Evolutionary conservation across 2,329 filamentous ascomycete genomes (phyloP).

Genomic region (Ophiostoma pallidulum): DNA sequence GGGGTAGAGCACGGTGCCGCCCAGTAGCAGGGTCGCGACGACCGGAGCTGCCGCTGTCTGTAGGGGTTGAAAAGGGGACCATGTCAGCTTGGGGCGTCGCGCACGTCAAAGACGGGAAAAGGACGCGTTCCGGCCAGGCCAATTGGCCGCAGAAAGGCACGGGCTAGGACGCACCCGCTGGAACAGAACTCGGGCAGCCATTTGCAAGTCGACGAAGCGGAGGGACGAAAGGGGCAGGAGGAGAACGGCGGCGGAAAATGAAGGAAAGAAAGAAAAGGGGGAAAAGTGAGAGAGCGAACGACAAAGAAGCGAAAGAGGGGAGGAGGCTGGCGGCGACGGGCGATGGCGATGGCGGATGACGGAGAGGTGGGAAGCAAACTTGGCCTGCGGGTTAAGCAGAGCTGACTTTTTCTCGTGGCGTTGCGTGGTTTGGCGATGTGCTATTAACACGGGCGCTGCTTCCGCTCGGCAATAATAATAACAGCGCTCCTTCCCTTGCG

Average conservation of each 20-base stretch:
- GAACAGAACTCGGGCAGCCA: constrained; percentile 52
- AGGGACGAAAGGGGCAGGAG: no score
- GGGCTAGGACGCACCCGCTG: constrained; percentile 36
- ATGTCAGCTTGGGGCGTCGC: not conserved
- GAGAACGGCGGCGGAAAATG: not conserved
- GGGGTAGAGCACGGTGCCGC: constrained; percentile 38
- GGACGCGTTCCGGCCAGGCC: not conserved
- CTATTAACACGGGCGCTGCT: not conserved
- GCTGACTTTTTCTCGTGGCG: constrained; percentile 5
- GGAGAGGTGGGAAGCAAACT: not conserved
- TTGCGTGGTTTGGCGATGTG: constrained; percentile 9
- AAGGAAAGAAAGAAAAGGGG: not conserved
- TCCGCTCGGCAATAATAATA: constrained; percentile 2
- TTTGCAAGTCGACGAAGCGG: no score
- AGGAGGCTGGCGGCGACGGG: not conserved
- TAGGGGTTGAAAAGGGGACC: not conserved
- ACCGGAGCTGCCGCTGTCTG: constrained; percentile 45
- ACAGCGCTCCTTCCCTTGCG: constrained; percentile 13
- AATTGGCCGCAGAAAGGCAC: not conserved
- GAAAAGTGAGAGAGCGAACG: not conserved
- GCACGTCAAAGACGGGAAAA: no score
- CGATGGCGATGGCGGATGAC: not conserved
- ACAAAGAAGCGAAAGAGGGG: not conserved
- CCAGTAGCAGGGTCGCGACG: constrained; percentile 41
- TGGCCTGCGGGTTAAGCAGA: no score